A percentile compares a stretch with the other conserved stretches of the same genome.
Conservation (phyloP, 495 filamentous ascomycete species). For the Chaetomium fimeti region DNA sequence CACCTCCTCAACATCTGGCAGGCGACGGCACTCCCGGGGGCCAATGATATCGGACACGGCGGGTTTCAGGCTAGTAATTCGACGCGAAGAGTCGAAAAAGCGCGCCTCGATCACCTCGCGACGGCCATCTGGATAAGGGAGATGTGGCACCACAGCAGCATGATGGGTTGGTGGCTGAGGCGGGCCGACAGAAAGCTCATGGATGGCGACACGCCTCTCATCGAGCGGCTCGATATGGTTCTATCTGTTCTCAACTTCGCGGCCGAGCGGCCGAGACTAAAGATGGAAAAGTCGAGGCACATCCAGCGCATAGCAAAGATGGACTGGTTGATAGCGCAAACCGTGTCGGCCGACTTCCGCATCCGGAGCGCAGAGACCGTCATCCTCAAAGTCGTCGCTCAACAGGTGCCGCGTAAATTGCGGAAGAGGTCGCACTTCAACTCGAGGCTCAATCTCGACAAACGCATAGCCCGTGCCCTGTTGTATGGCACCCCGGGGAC, state of each 20-base stretch:
- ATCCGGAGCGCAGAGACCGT: not conserved
- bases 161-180: not conserved
- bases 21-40: not conserved
- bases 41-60: too few species aligned
- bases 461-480: constrained; percentile 4
- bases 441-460: not conserved
- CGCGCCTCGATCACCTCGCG: constrained; percentile 18
- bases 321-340: constrained; percentile 13
- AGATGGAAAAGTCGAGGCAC: not conserved
- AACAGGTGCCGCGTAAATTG: constrained; percentile 4
- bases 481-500: constrained; percentile 7
- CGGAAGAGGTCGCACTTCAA: not conserved
- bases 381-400: constrained; percentile 10
- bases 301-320: constrained; percentile 11
- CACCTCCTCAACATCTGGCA: constrained; percentile 19
- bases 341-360: not conserved
- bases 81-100: not conserved
- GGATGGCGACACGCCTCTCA: not conserved
- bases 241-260: not conserved
- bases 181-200: not conserved
- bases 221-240: constrained; percentile 9
- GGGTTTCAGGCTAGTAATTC: not conserved
- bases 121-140: constrained; percentile 26
- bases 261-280: not conserved
- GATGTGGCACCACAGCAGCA: not conserved